Evolutionary conservation across 2,329 filamentous ascomycete genomes (phyloP), one percentile per base, ranked within the genome.

Genomic region (Diplodia sapinea): DNA sequence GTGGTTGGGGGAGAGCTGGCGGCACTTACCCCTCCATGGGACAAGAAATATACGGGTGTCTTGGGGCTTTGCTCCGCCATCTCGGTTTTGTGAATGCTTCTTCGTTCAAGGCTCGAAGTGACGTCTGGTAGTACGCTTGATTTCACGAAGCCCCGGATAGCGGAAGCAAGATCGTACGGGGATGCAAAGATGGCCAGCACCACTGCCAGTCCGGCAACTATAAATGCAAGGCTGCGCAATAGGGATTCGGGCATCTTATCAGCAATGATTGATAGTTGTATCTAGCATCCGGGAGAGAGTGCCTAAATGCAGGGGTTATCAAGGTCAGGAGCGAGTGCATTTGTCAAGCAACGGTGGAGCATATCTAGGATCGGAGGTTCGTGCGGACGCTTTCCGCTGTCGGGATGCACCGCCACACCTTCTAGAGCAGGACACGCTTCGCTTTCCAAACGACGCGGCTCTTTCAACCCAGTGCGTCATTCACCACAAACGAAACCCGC

Each of bases 311-410:
- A 36, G 20, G 17, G 49, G 15, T 29, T 23, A 12, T 20, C 51
- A 49, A 40, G 54, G 12, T 6, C 7, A 9, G 6, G 40, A 12
- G 47, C 17, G 59, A 17, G 13, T 23, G 59, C 29, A 59, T 59
- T 66, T 66, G 54, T 66, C 43, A 59, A 66, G 59, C 47, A 38
- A 20, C 47, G 50, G 59, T 63, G 59, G 47, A 63, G 59, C 31
- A 56, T 33, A 36, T 38, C 17, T 11, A n/a, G 15, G 29, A 63
- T 63, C 59, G 47, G 56, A 61, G 40, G 29, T 63, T 50, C 29
- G 50, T 51, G 64, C 64, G 54, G 63, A 49, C 38, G 1, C 12
- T 13, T 59, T 66, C 64, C 64, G 64, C 64, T n/a, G 43, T 15
- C 8, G 7, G 6, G 40, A 8, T 38, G 36, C 36, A 38, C 36